Evolutionary conservation across 1,139 yeast genomes (phyloP).

Genomic region (Scheffersomyces illinoinensis): DNA sequence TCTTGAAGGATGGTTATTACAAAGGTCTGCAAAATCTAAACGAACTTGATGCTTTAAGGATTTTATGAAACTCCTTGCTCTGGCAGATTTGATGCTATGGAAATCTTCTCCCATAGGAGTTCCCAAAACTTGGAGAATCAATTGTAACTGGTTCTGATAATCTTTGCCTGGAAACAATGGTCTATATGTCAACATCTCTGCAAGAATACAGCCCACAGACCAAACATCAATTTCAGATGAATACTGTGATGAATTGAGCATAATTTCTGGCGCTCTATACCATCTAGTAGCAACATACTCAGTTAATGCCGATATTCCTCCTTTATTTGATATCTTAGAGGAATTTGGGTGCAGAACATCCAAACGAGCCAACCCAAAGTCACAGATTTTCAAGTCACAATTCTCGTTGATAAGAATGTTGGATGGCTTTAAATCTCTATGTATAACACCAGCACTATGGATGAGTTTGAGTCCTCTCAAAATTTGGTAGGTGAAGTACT

Average conservation of each 20-base stretch:
- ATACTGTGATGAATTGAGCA: constrained; percentile 68
- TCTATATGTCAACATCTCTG: constrained; percentile 58
- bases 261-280: constrained; percentile 80
- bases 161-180: constrained; percentile 84
- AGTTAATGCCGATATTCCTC: constrained; percentile 47
- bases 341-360: constrained; percentile 23
- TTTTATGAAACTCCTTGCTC: constrained; percentile 64
- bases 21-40: constrained; percentile 8
- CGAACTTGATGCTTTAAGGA: constrained; percentile 47
- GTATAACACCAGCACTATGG: constrained; percentile 96
- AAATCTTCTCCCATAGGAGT: constrained; percentile 63
- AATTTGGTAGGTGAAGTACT: constrained; percentile 80
- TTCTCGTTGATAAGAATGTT: constrained; percentile 91
- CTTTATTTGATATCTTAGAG: constrained; percentile 14
- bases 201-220: constrained; percentile 79
- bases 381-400: constrained; percentile 95
- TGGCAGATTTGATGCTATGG: constrained; percentile 53
- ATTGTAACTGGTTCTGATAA: constrained; percentile 63
- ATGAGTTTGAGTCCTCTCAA: constrained; percentile 91
- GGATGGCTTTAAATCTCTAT: constrained; percentile 91
- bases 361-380: constrained; percentile 69
- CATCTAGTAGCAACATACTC: constrained; percentile 81
- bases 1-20: constrained; percentile 16
- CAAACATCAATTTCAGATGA: constrained; percentile 74
- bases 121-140: constrained; percentile 63